Evolutionary conservation across 495 filamentous ascomycete species (phyloP).

Genomic region (Schizothecium vesticola): DNA sequence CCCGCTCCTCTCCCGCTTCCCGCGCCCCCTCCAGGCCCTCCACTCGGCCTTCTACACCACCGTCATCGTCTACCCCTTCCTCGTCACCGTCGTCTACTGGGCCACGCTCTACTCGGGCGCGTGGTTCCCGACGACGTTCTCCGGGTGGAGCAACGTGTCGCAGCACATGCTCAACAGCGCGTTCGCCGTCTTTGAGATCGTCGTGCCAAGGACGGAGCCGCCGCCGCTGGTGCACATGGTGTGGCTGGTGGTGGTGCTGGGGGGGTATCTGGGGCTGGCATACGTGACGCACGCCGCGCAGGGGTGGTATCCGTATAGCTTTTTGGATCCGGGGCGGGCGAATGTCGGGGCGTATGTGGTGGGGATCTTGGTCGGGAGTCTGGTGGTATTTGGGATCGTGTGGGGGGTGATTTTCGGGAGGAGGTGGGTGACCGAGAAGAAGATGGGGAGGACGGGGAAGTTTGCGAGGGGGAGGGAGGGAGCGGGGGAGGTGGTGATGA

Average conservation of each 20-base stretch:
- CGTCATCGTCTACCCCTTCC: slow-evolving; percentile 62
- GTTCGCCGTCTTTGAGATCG: slow-evolving; percentile 68
- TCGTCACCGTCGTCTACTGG: slow-evolving; percentile 65
- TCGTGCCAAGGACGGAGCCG: slow-evolving; percentile 55
- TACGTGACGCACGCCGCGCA: slow-evolving; percentile 65
- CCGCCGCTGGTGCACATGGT: slow-evolving; percentile 54
- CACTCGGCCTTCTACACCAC: slow-evolving; percentile 64
- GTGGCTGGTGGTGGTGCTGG: slow-evolving; percentile 56
- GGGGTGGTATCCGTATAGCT: slow-evolving; percentile 69
- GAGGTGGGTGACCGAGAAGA: slow-evolving; percentile 48
- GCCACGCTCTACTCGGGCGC: slow-evolving; percentile 45
- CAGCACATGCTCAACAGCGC: slow-evolving; percentile 67
- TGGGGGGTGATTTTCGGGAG: slow-evolving; percentile 43
- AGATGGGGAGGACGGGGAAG: slow-evolving; percentile 42
- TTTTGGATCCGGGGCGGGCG: slow-evolving; percentile 55
- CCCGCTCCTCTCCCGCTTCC: slow-evolving; percentile 57
- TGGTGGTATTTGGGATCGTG: slow-evolving; percentile 57
- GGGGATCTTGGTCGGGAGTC: slow-evolving; percentile 58
- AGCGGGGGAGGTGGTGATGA: background rate
- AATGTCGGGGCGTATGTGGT: slow-evolving; percentile 53
- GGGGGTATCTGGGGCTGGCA: slow-evolving; percentile 65
- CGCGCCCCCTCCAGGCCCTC: slow-evolving; percentile 55
- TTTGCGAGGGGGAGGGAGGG: slow-evolving; percentile 20
- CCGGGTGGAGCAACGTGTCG: slow-evolving; percentile 67
- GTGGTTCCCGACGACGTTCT: slow-evolving; percentile 49